Base-by-base conservation (phyloP, 257 asterid species). In the Striga asiatica region DNA sequence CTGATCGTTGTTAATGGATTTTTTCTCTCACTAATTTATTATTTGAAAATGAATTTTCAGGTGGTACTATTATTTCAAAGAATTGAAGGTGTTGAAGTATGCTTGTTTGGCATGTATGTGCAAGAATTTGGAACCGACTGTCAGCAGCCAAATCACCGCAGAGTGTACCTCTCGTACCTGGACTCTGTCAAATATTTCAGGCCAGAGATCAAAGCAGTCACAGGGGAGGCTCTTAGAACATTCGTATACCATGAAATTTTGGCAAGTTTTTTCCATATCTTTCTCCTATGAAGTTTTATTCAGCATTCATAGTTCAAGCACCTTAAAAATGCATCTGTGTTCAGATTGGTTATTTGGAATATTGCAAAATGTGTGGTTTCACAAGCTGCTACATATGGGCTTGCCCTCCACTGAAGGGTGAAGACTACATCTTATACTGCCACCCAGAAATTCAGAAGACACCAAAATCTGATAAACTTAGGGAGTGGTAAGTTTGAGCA, bases 381-480 rank as follows among this genome's bases (percentile, higher is more conserved):
- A 75, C 95, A 21, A 92, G 98, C 82, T 92, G 98, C 73, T 87
- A 91, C 64, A 87, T 92, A 65, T 92, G 98, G 98, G 95, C 98
- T 35, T 92, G 98, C 76, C 98, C 97, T 50, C 97, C 97, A 2
- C 58, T 88, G 64, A 92, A 92, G 85, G 97, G 97, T 50, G 98
- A 92, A 77, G 98, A 92, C 74, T 92, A 92, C 69, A 92, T 92
- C 46, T 67, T 92, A 66, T 92, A 92, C 73, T 92, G 98, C 78
- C 98, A 92, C 69, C 98, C 98, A 29, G 98, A 92, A 82, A 92
- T 92, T 73, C 98, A 92, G 68, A 92, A 84, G 85, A 92, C 98
- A 34, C 98, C 98, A 52, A 92, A 80, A 74, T 87, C 98, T 50
- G 98, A 92, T 74, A 92, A 92, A 72, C 98, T 92, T 55, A 81